phyloP scores from a whole-genome alignment of 2,329 filamentous ascomycete species.

The Beauveria scarabaeidicola region DNA sequence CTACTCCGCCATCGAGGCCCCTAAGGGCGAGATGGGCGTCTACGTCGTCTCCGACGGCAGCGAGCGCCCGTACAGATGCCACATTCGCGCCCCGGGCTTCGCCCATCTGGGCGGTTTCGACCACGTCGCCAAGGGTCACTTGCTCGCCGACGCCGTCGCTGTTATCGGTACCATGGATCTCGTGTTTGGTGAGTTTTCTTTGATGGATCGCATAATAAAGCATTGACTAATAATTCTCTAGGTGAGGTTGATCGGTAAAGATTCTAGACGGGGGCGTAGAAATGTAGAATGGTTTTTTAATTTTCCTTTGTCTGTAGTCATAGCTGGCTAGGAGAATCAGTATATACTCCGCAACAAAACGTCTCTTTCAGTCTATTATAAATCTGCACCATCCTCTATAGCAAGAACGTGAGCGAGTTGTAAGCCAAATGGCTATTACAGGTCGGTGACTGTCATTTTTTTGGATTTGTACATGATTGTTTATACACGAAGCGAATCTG shows the following conservation, averaged over 20 bases:
- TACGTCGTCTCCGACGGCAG: slow-evolving; percentile 93
- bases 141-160: slow-evolving; percentile 92
- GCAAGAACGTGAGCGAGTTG: too few species aligned
- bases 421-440: too few species aligned
- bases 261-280: slow-evolving; percentile 12
- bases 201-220: too few species aligned
- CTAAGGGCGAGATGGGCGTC: slow-evolving; percentile 99
- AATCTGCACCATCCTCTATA: background rate
- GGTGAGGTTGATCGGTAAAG: slow-evolving; percentile 54
- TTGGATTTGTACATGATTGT: background rate
- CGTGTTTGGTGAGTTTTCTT: slow-evolving; percentile 62
- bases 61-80: slow-evolving; percentile 93
- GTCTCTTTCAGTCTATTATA: slow-evolving; percentile 15
- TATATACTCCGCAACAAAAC: slow-evolving; percentile 28
- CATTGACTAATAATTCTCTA: slow-evolving; percentile 29
- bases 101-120: slow-evolving; percentile 93
- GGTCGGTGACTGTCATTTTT: background rate
- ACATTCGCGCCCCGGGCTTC: slow-evolving; percentile 94
- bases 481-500: slow-evolving; percentile 1
- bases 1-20: slow-evolving; percentile 97
- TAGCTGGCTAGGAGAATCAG: slow-evolving; percentile 29
- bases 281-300: slow-evolving; percentile 24
- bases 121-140: slow-evolving; percentile 82
- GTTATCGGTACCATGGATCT: slow-evolving; percentile 89
- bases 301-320: slow-evolving; percentile 33